Conservation (phyloP, 179 eudicot species). For the Silene noctiflora region DNA sequence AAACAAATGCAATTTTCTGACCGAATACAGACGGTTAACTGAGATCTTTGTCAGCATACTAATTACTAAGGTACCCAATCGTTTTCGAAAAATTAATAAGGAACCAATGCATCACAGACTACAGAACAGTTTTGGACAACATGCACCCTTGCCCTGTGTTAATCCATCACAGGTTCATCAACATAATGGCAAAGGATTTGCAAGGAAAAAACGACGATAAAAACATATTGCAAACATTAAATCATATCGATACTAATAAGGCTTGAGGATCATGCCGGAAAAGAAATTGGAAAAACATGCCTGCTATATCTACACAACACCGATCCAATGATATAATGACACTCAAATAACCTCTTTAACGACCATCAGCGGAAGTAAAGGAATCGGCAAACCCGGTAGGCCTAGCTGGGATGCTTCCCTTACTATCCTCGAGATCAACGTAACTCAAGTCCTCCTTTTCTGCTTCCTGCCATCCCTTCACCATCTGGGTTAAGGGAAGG, state of each 20-base stretch:
- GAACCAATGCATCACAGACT: no score
- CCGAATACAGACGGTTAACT: no score
- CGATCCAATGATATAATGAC: background rate
- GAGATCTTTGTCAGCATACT: no score
- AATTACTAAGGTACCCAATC: no score
- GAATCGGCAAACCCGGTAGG: constrained; percentile 93
- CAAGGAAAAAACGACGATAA: background rate
- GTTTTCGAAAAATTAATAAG: no score
- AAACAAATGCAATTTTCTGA: no score
- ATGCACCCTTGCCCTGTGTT: background rate
- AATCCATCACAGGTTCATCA: background rate
- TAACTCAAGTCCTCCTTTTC: constrained; percentile 67
- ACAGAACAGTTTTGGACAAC: background rate
- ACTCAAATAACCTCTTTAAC: constrained; percentile 29
- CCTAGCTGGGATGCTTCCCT: constrained; percentile 85
- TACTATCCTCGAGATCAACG: constrained; percentile 68
- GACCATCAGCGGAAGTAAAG: constrained; percentile 83
- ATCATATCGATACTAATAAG: background rate
- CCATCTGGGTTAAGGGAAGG: constrained; percentile 87
- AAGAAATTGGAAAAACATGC: background rate
- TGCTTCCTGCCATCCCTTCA: constrained; percentile 91
- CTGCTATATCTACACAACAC: constrained; percentile 1
- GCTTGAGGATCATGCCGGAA: background rate
- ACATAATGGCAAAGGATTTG: background rate
- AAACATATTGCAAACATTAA: constrained; percentile 4